phyloP scores from a whole-genome alignment of 176 grass and related monocot genomes.

The Avena eriantha region DNA sequence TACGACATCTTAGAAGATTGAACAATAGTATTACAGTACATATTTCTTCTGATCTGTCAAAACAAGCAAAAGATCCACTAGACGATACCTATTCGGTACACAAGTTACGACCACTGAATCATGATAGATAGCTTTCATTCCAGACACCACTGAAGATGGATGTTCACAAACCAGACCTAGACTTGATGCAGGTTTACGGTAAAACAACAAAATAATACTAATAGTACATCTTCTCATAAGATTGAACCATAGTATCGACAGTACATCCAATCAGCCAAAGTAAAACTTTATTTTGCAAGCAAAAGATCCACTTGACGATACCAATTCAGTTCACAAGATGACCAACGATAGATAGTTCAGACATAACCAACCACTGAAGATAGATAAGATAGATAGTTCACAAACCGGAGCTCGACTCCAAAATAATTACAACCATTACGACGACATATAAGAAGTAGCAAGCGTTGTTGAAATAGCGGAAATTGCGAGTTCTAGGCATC shows the following conservation, averaged over 20 bases:
- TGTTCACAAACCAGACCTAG: no score
- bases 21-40: neutral
- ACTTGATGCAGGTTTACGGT: neutral
- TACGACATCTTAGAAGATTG: neutral
- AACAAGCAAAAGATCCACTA: no score
- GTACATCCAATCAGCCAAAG: neutral
- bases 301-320: neutral
- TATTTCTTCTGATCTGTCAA: neutral
- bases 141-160: no score
- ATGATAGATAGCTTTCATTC: no score
- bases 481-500: neutral
- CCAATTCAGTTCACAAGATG: no score
- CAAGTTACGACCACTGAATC: no score
- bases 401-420: neutral
- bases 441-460: no score
- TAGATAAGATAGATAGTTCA: no score
- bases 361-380: no score
- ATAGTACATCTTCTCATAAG: neutral
- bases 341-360: no score
- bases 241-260: neutral
- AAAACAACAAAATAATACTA: neutral
- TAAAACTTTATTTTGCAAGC: neutral
- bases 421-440: neutral
- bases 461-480: neutral
- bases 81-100: no score